Conservation (phyloP, 78 protist species). For the Creolimax fragrantissima region DNA sequence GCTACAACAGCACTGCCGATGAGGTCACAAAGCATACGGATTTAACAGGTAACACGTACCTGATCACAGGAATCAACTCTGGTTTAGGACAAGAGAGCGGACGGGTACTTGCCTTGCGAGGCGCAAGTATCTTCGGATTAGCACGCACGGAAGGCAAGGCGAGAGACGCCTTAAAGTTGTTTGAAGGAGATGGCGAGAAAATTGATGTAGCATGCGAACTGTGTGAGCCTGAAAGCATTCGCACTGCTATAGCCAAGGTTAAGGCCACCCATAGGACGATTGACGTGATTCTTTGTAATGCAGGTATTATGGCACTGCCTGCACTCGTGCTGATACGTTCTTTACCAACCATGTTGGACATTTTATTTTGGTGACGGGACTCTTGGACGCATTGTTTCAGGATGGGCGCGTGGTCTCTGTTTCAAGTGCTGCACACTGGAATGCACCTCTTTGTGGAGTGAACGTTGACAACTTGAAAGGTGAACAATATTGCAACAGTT, state of each 20-base stretch:
- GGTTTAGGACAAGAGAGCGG: constrained; percentile 11
- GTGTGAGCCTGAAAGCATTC: not conserved
- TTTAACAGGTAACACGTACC: not conserved
- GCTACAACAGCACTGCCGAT: not conserved
- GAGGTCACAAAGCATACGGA: not conserved
- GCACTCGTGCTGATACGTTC: not conserved
- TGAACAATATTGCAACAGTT: not conserved
- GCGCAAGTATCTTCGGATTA: not conserved
- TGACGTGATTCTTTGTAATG: not conserved
- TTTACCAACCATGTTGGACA: constrained; percentile 10
- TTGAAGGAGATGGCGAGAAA: not conserved
- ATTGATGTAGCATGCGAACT: not conserved
- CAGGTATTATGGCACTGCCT: not conserved
- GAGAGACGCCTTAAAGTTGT: not conserved
- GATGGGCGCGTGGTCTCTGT: not conserved
- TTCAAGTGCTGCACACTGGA: not conserved
- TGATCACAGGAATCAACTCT: constrained; percentile 13
- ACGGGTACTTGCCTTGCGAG: not conserved
- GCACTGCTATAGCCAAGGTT: not conserved
- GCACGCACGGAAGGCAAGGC: constrained; percentile 16
- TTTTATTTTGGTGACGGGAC: not conserved
- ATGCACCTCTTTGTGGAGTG: not conserved
- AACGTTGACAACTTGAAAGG: not conserved
- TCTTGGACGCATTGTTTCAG: not conserved
- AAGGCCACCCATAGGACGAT: not conserved